Base-by-base conservation (phyloP, 2,329 filamentous ascomycete genomes). In the Coleophoma crateriformis region DNA sequence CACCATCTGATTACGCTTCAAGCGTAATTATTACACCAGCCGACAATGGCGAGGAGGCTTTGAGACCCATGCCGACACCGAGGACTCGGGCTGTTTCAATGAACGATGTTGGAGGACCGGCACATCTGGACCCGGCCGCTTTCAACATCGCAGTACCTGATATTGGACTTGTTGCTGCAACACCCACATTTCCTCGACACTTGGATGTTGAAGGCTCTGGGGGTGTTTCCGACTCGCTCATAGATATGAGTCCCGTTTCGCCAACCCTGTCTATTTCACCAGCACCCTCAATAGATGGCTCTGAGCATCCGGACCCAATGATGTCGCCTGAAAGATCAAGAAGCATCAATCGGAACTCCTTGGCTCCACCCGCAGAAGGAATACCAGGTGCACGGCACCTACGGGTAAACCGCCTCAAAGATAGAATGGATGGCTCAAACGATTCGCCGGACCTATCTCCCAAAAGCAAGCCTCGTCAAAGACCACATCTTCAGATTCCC, bases 331-430 rank as follows among this genome's bases (percentile, higher is more conserved):
- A 54, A 33, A 60, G 55, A 33, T 57, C 62, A 45, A 50, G 54
- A 17, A 55, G 49, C 19, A 63, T 58, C 35, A 65, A 66, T 13
- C 62, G 71, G 22, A 63, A 69, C 46, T 66, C 71, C 15, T 65
- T 79, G 41, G 69, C 71, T 13, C 71, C 69, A 8, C 66, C 70
- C 3, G 67, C 67, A 6, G 67, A 66, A 45, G 60, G 59, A 7
- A 70, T 71, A 45, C 61, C 65, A 13, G 66, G 66, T 4, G 60
- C 58, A 32, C 61, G 52, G 46, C 53, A 61, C 45, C 45, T 64
- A 15, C 58, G 57, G 33, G 46, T 47, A 8, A 58, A 62, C n/a
- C 54, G 52, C 38, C 66, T 66, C 11, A 67, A 67, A 45, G 70
- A 69, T 48, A 60, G 63, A 22, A 54, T 59, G n/a, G 48, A 58